Conservation (phyloP, 2,329 filamentous ascomycete genomes). For the Pseudogymnoascus sp. region DNA sequence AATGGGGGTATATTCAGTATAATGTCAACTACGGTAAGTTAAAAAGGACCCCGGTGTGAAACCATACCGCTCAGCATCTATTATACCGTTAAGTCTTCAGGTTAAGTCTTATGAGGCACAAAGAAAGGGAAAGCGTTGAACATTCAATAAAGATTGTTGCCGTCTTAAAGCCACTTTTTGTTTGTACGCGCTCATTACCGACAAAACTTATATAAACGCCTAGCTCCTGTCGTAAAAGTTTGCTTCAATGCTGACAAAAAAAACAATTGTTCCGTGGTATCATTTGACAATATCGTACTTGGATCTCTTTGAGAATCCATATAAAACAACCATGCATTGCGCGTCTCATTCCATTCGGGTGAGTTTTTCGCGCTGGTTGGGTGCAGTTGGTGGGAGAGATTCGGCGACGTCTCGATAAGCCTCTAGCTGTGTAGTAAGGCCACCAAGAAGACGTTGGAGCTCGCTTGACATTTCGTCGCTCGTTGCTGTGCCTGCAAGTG, state of each 20-base stretch:
- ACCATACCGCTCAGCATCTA: not conserved
- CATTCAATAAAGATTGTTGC: not conserved
- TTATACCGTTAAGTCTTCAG: not conserved
- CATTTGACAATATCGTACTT: not conserved
- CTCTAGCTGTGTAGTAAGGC: constrained; percentile 20
- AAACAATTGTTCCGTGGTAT: not conserved
- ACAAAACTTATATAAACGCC: not conserved
- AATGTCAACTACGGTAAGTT: not conserved
- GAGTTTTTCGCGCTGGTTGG: not conserved
- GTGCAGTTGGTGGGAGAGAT: constrained; percentile 7
- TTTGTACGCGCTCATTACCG: not conserved
- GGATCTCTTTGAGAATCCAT: not conserved
- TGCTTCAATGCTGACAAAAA: not conserved
- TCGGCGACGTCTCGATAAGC: constrained; percentile 23
- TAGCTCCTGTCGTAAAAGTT: not conserved
- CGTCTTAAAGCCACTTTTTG: not conserved
- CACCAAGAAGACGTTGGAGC: constrained; percentile 19
- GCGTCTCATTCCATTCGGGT: not conserved
- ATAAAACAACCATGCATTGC: not conserved
- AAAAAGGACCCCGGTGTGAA: not conserved
- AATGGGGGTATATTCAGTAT: not conserved
- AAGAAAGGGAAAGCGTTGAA: not conserved
- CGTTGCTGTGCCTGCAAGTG: constrained; percentile 21
- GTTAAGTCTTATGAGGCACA: not conserved
- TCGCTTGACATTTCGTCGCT: constrained; percentile 22